Base-by-base conservation (phyloP, 2,329 filamentous ascomycete genomes). In the Paracamarosporium sp. region DNA sequence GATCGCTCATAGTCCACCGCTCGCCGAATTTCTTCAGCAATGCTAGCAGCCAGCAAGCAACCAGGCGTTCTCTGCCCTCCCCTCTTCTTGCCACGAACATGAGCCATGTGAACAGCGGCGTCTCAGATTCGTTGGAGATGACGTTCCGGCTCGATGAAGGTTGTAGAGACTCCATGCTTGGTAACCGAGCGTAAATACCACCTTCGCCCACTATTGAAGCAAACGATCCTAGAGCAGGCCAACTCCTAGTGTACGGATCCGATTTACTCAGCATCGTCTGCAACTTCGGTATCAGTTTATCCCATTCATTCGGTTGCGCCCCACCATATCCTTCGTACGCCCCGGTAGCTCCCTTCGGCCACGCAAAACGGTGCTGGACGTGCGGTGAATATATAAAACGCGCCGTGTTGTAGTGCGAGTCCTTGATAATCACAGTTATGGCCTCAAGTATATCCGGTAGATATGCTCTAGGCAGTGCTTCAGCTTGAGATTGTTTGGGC, bases 381-480 rank as follows among this genome's bases (percentile, higher is more conserved):
- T 73, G 66, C n/a, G 75, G 71, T 5, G 79, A 79, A 53, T 81
- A 79, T 20, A 82, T 66, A 45, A 82, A 76, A 13, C 91, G 86
- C 62, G 89, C 89, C 9, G 91, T 88, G 53, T 92, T 86, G 75
- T 89, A 91, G 64, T 88, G 89, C 0, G 94, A 97, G 67, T 91
- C 87, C 59, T 88, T 85, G 48, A 97, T 85, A 46, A 97, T 90
- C 44, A 88, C 85, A 20, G 88, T 85, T 50, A 96, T 86, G 0
- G 93, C 91, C 60, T 92, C 89, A 6, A 98, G 79, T 17, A 97
- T 85, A 9, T 87, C 86, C 1, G 87, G 83, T 36, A 96, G 78
- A 58, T 85, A 86, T 25, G 86, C 81, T 15, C 80, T 81, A 13
- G 82, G 78, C 2, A 72, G 55, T 60, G 68, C 36, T 59, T 75